phyloP scores from a whole-genome alignment of 2,329 filamentous ascomycete species.

The Aspergillus aculeatus region DNA sequence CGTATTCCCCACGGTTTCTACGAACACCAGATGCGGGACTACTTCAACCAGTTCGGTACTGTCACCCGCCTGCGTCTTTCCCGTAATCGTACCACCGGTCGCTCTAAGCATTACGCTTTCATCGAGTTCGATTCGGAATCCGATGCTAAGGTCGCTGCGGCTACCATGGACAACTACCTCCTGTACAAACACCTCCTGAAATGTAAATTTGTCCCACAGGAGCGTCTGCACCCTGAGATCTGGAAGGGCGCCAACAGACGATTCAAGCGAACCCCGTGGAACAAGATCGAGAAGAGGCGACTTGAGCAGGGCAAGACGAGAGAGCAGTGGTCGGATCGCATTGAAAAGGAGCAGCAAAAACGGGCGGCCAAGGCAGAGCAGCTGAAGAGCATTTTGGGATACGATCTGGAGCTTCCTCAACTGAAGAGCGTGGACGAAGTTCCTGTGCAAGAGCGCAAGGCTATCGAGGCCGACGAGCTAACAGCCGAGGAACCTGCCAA shows the following conservation, averaged over 20 bases:
- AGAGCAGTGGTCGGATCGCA: slow-evolving; percentile 74
- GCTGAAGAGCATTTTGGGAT: slow-evolving; percentile 72
- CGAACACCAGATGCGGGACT: slow-evolving; percentile 89
- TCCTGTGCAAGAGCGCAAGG: slow-evolving; percentile 41
- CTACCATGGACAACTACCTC: slow-evolving; percentile 97
- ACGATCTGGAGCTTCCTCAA: slow-evolving; percentile 73
- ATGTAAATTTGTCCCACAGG: slow-evolving; percentile 73
- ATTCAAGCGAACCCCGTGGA: slow-evolving; percentile 85
- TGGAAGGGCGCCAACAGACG: slow-evolving; percentile 89
- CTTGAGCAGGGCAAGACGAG: slow-evolving; percentile 72
- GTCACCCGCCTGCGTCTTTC: slow-evolving; percentile 79
- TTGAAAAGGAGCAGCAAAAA: slow-evolving; percentile 69
- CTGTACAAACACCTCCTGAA: slow-evolving; percentile 93
- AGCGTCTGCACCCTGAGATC: slow-evolving; percentile 74
- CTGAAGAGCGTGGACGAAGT: slow-evolving; percentile 64
- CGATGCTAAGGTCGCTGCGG: slow-evolving; percentile 86
- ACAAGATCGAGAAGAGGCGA: slow-evolving; percentile 75
- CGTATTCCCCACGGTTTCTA: slow-evolving; percentile 95
- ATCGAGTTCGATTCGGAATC: slow-evolving; percentile 77
- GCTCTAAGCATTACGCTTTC: slow-evolving; percentile 91
- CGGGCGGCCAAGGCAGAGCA: slow-evolving; percentile 68
- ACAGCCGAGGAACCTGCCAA: slow-evolving; percentile 22
- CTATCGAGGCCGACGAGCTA: slow-evolving; percentile 34
- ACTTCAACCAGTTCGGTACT: slow-evolving; percentile 89
- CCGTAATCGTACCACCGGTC: slow-evolving; percentile 87